Conservation (phyloP, 805 yeast genomes). For the Candida germanica region DNA sequence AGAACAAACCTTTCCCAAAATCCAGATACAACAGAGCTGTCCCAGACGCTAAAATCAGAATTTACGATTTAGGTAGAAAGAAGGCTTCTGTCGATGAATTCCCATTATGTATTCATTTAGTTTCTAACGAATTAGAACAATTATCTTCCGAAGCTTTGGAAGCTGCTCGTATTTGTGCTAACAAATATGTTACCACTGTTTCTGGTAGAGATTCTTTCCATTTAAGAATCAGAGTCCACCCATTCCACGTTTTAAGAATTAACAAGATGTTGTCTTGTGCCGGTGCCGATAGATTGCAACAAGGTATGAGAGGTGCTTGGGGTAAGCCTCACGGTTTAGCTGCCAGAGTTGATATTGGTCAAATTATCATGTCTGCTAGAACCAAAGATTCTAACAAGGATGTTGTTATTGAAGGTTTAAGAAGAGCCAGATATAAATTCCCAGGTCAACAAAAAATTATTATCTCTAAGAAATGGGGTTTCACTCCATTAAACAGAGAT, state of each 20-base stretch:
- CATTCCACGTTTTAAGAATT: slow-evolving; percentile 99
- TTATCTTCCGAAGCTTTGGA: slow-evolving; percentile 99
- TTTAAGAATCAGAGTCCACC: slow-evolving; percentile 99
- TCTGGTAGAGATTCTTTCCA: slow-evolving; percentile 99
- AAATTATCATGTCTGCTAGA: slow-evolving; percentile 96
- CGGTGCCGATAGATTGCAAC: slow-evolving; percentile 99
- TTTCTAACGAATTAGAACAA: slow-evolving; percentile 99
- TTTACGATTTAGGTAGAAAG: slow-evolving; percentile 99
- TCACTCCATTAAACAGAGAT: slow-evolving; percentile 98
- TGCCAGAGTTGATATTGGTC: slow-evolving; percentile 99
- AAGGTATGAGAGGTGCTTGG: slow-evolving; percentile 99
- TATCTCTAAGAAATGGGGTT: slow-evolving; percentile 99
- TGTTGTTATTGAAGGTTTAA: slow-evolving; percentile 96
- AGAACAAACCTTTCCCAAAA: slow-evolving; percentile 99
- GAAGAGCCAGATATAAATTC: slow-evolving; percentile 99
- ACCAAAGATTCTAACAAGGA: slow-evolving; percentile 98
- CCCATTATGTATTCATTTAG: slow-evolving; percentile 99
- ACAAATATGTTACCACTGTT: slow-evolving; percentile 97
- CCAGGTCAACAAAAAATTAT: slow-evolving; percentile 99
- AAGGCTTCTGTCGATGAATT: slow-evolving; percentile 99
- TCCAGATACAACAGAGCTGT: slow-evolving; percentile 99
- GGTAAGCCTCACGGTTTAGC: slow-evolving; percentile 99
- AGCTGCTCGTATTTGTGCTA: slow-evolving; percentile 99
- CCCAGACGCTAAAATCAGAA: slow-evolving; percentile 99
- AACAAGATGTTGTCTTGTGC: slow-evolving; percentile 99